These are phyloP conservation scores for Eucalyptus erythrocorys DNA, from an alignment of 345 rosid species.

Conservation along the genomic window DNA sequence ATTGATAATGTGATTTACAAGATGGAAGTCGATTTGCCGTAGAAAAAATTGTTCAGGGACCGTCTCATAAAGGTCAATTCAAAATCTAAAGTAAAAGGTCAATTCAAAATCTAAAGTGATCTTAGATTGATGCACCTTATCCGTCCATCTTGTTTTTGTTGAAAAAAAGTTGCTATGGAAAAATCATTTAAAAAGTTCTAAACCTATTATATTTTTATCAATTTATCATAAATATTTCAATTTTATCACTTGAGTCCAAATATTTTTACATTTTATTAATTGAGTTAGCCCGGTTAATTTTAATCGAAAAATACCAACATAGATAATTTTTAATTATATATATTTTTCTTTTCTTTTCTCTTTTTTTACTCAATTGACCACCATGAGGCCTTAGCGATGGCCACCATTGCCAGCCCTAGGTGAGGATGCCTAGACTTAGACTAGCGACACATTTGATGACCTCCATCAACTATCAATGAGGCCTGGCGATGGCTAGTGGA, in stretches of 20 bases:
- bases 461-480: no score
- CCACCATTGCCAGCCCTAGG: fast-evolving
- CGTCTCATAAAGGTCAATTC: not conserved
- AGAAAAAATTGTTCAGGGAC: not conserved
- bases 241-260: no score
- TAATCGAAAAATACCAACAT: fast-evolving
- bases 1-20: not conserved
- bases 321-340: no score
- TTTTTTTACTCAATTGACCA: no score
- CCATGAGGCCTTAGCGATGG: no score
- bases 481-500: fast-evolving
- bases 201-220: no score
- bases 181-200: no score
- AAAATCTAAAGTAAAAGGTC: not conserved
- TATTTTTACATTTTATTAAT: fast-evolving
- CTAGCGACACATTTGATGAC: no score
- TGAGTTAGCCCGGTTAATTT: fast-evolving
- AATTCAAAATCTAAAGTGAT: not conserved
- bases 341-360: fast-evolving
- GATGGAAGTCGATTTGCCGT: not conserved
- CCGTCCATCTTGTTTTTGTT: not conserved
- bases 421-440: no score
- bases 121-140: not conserved
- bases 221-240: no score
- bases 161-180: not conserved